A percentile compares a stretch with the other conserved stretches of the same genome.
phyloP scores from a whole-genome alignment of 23 red algal species.

The Cyanidiococcus yangmingshanensis region DNA sequence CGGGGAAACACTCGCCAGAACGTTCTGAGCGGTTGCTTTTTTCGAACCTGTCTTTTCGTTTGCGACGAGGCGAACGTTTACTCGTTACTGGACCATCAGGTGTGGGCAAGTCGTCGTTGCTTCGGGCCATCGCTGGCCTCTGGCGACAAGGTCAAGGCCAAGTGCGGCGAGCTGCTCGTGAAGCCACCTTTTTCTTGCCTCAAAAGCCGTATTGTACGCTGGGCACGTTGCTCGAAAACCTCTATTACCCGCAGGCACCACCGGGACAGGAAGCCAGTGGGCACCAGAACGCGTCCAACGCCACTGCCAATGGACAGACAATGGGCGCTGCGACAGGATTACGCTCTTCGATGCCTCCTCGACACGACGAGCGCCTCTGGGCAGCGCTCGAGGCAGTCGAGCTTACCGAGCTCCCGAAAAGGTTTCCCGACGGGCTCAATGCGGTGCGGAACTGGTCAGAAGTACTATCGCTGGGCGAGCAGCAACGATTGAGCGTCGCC shows the following conservation, averaged over 20 bases:
- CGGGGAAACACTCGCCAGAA: not conserved
- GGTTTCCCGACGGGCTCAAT: conserved; percentile 51
- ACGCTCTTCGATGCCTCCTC: not conserved
- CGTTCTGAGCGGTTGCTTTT: conserved; percentile 32
- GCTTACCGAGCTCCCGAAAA: conserved; percentile 41
- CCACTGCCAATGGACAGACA: not conserved
- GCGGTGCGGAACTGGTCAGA: conserved; percentile 69
- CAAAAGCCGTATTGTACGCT: conserved; percentile 90
- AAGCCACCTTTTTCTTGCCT: conserved; percentile 69
- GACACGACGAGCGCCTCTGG: conserved; percentile 37
- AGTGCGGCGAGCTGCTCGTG: conserved; percentile 32
- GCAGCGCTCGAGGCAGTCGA: conserved; percentile 50
- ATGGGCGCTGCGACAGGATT: not conserved
- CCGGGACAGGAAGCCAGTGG: conserved; percentile 13
- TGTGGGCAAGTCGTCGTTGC: conserved; percentile 65
- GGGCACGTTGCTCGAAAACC: conserved; percentile 57
- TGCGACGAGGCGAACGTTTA: conserved; percentile 43
- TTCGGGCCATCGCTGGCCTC: conserved; percentile 82
- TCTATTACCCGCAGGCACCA: conserved; percentile 49
- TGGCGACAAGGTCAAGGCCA: conserved; percentile 58
- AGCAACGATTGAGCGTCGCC: conserved; percentile 73
- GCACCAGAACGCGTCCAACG: not conserved
- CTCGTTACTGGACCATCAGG: conserved; percentile 73
- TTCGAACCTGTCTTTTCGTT: conserved; percentile 36
- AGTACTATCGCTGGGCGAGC: conserved; percentile 70